Evolutionary conservation across 2,329 filamentous ascomycete species (phyloP).

Genomic region (Septoria linicola): DNA sequence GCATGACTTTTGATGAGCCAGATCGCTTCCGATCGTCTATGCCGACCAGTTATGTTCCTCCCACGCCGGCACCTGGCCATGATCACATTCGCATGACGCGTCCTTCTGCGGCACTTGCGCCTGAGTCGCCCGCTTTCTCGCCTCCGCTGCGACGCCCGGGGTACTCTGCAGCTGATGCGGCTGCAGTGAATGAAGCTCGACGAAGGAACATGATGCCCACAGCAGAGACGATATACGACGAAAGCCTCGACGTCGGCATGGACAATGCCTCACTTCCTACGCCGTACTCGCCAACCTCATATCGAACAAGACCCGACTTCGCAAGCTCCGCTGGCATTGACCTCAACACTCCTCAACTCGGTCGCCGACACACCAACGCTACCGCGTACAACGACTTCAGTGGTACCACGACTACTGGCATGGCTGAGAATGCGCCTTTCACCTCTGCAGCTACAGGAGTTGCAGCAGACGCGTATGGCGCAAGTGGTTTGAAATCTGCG

Average conservation of each 20-base stretch:
- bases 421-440: too few relatives aligned
- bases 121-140: not conserved
- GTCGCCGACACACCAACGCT: too few relatives aligned
- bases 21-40: not conserved
- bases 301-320: too few relatives aligned
- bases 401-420: too few relatives aligned
- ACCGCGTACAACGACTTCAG: too few relatives aligned
- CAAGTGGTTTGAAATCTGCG: not conserved
- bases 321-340: too few relatives aligned
- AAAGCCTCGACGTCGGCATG: not conserved
- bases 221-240: not conserved
- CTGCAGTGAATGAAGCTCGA: not conserved
- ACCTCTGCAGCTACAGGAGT: constrained; percentile 2
- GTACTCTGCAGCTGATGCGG: not conserved
- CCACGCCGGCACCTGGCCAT: too few relatives aligned
- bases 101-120: not conserved
- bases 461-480: not conserved
- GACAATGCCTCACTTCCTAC: too few relatives aligned
- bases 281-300: too few relatives aligned
- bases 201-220: constrained; percentile 1
- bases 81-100: too few relatives aligned
- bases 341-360: too few relatives aligned
- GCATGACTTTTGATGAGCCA: not conserved
- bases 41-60: too few relatives aligned
- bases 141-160: constrained; percentile 3